Base-by-base conservation (phyloP, 352 stramenopile species). In the Globisporangium paddicum region DNA sequence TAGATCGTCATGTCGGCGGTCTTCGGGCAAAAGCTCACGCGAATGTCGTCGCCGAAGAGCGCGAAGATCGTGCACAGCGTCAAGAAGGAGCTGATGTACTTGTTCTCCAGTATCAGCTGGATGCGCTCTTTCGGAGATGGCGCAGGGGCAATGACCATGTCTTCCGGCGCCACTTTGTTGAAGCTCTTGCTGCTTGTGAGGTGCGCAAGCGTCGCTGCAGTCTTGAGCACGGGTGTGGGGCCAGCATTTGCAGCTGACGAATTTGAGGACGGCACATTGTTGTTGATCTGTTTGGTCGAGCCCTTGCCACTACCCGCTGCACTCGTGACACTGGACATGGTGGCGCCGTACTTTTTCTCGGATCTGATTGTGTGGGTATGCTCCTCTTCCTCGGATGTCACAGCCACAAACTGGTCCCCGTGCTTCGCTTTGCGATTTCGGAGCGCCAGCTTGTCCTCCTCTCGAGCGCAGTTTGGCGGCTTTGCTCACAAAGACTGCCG, bases 41-140 rank as follows among this genome's bases (percentile, higher is more conserved):
- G 80, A 37, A 96, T 80, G 52, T 96, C 88, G 55, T 96, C 85
- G 0, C 82, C 87, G 67, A 96, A 96, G 10, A 96, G 65, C 16
- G 86, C 82, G 53, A 95, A 96, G 21, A 96, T 83, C 13, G 87
- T 96, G 46, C 87, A 85, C 5, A 87, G 26, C 9, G 82, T 87
- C 44, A 93, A 69, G 42, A 77, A 82, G 11, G 68, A 66, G 57
- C 73, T 90, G 50, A 90, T 55, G 41, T 85, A 88, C 41, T 80
- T 82, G 64, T 91, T 81, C 50, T 94, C 85, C 3, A 93, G 68
- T 50, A 86, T 65, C 1, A 62, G 59, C 28, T 90, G 51, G 21
- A 87, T 58, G 19, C 82, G 64, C 16, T 86, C 65, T 48, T 77
- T 64, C 25, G 68, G 63, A 3, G 75, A 87, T 28, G 68, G 45